Evolutionary conservation across 495 filamentous ascomycete species (phyloP).

Genomic region (Talaromyces proteolyticus): DNA sequence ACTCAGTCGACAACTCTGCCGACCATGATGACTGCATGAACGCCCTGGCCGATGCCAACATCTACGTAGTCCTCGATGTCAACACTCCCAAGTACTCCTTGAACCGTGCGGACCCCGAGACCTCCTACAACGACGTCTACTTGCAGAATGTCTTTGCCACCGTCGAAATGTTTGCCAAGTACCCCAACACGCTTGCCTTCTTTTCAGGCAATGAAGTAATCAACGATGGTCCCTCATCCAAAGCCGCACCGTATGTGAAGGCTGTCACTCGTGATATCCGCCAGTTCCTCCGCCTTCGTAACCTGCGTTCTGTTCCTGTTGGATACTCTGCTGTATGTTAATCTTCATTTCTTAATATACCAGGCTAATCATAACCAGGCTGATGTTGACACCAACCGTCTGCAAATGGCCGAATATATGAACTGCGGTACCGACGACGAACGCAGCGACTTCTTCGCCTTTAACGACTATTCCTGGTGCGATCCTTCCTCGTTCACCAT

Average conservation of each 20-base stretch:
- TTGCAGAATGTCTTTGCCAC: conserved; percentile 92
- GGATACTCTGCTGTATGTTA: conserved; percentile 74
- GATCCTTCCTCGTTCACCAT: conserved; percentile 67
- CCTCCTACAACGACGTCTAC: conserved; percentile 88
- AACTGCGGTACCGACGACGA: conserved; percentile 87
- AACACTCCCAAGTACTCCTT: conserved; percentile 76
- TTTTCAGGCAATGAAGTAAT: conserved; percentile 98
- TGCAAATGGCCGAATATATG: conserved; percentile 87
- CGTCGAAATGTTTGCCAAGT: conserved; percentile 80
- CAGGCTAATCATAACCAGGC: too few species aligned
- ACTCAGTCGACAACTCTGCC: conserved; percentile 83
- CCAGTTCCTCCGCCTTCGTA: conserved; percentile 70
- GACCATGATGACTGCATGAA: conserved; percentile 84
- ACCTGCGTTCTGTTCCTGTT: conserved; percentile 76
- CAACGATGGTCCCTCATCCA: conserved; percentile 72
- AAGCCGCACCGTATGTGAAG: conserved; percentile 82
- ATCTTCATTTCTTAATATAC: neutral
- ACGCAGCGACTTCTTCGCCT: conserved; percentile 91
- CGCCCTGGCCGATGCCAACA: conserved; percentile 72
- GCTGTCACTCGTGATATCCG: conserved; percentile 89
- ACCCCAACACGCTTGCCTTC: conserved; percentile 87
- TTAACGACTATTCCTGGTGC: conserved; percentile 99
- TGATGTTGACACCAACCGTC: conserved; percentile 78
- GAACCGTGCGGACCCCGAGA: conserved; percentile 66
- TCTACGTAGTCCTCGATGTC: conserved; percentile 86